A percentile compares a stretch with the other conserved stretches of the same genome.
These are phyloP conservation scores for Erythrophleum ivorense DNA, from an alignment of 331 rosid species.

Conservation along the genomic window DNA sequence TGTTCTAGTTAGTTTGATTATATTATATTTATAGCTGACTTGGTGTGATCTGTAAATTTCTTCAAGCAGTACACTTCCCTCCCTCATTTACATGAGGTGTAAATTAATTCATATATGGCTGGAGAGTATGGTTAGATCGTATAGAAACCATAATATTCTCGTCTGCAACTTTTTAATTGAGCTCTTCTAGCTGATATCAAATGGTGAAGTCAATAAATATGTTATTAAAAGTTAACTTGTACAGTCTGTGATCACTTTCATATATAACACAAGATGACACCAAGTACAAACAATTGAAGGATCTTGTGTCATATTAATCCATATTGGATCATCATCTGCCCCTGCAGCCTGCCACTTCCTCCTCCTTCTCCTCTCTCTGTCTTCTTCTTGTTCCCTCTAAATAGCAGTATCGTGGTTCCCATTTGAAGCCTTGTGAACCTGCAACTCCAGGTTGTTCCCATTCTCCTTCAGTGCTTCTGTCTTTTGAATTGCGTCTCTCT, in stretches of 20 bases:
- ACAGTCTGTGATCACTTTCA: not conserved
- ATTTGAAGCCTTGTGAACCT: conserved; percentile 12
- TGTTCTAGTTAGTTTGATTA: too few species aligned
- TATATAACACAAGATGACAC: not conserved
- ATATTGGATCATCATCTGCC: not conserved
- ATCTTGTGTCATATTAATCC: not conserved
- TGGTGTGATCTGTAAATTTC: too few species aligned
- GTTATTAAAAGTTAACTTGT: not conserved
- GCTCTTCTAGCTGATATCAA: not conserved
- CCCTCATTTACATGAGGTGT: too few species aligned
- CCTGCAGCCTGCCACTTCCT: not conserved
- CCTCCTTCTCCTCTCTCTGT: not conserved
- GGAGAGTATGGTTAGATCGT: too few species aligned
- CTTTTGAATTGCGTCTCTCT: not conserved
- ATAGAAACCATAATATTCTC: not conserved
- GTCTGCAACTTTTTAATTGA: not conserved
- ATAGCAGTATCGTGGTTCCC: not conserved
- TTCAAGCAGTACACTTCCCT: too few species aligned
- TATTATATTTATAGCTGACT: too few species aligned
- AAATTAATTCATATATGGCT: too few species aligned
- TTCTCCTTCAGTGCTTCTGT: not conserved
- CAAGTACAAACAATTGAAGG: not conserved
- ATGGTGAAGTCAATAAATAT: not conserved
- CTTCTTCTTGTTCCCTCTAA: not conserved
- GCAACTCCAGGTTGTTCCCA: conserved; percentile 41